These are phyloP conservation scores for Dimargaris xerosporica DNA, from an alignment of 192 early-diverging fungal genomes.

Conservation along the genomic window DNA sequence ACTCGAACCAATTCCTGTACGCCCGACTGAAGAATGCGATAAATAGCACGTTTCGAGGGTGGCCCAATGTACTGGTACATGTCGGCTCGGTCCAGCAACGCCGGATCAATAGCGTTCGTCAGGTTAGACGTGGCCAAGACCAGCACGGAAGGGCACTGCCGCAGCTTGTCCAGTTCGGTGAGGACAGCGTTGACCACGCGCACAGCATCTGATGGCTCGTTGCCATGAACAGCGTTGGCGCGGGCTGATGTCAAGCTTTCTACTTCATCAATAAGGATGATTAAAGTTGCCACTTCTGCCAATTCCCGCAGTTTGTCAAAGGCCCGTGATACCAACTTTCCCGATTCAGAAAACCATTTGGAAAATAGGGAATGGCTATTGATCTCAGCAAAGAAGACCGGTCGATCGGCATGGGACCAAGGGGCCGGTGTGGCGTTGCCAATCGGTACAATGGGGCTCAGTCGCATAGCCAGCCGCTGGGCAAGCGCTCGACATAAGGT, in stretches of 20 bases:
- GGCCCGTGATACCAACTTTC: slow-evolving; percentile 48
- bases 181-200: slow-evolving; percentile 54
- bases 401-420: neutral
- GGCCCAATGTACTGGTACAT: slow-evolving; percentile 39
- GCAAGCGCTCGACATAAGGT: slow-evolving; percentile 48
- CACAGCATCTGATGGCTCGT: slow-evolving; percentile 53
- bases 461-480: slow-evolving; percentile 42
- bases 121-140: slow-evolving; percentile 59
- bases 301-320: slow-evolving; percentile 40
- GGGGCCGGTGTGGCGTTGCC: too few species aligned
- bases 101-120: slow-evolving; percentile 44
- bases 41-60: slow-evolving; percentile 34
- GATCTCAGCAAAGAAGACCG: slow-evolving; percentile 43
- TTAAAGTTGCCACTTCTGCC: slow-evolving; percentile 34
- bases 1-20: slow-evolving; percentile 28
- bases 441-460: slow-evolving; percentile 11
- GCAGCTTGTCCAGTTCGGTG: slow-evolving; percentile 54
- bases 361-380: slow-evolving; percentile 57
- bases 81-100: slow-evolving; percentile 51
- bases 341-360: slow-evolving; percentile 61
- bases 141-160: slow-evolving; percentile 39
- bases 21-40: slow-evolving; percentile 34
- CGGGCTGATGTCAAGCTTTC: slow-evolving; percentile 51
- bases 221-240: slow-evolving; percentile 38
- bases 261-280: slow-evolving; percentile 54